phyloP scores from a whole-genome alignment of 2,329 filamentous ascomycete genomes.

The Cercospora citrullina region DNA sequence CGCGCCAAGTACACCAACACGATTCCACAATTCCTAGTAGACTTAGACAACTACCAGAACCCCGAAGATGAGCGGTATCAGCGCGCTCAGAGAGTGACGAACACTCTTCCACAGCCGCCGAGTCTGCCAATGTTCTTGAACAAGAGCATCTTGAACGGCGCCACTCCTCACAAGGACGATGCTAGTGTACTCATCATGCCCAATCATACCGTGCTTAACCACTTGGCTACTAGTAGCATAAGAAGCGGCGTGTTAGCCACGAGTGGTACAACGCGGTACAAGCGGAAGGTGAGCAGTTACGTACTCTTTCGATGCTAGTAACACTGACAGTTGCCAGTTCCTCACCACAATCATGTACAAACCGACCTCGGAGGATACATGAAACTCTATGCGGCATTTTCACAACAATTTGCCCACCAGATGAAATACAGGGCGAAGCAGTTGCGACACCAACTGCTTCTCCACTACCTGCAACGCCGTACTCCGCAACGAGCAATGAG shows the following conservation, averaged over 20 bases:
- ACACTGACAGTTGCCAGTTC: conserved; percentile 60
- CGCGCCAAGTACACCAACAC: conserved; percentile 66
- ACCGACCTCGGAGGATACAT: conserved; percentile 60
- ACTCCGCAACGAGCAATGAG: conserved; percentile 1
- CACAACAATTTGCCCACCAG: not conserved
- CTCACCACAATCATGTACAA: conserved; percentile 98
- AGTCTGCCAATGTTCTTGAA: conserved; percentile 85
- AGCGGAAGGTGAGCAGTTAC: conserved; percentile 69
- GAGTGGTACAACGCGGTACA: conserved; percentile 95
- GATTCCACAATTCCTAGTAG: conserved; percentile 81
- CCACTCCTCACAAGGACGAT: conserved; percentile 92
- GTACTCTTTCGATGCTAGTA: not conserved
- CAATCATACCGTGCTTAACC: conserved; percentile 95
- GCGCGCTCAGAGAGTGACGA: conserved; percentile 71
- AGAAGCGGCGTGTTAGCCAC: conserved; percentile 94
- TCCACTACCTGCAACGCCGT: not conserved
- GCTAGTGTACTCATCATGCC: conserved; percentile 96
- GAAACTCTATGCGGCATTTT: conserved; percentile 9
- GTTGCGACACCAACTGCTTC: no score
- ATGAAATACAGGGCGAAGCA: not conserved
- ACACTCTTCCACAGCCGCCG: conserved; percentile 79
- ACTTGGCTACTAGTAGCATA: conserved; percentile 95
- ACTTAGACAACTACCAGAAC: conserved; percentile 64
- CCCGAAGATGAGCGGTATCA: conserved; percentile 74
- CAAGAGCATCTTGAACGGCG: conserved; percentile 91